Evolutionary conservation across 139 green algal genomes (phyloP).

Genomic region (Limnomonas spitsbergensis): DNA sequence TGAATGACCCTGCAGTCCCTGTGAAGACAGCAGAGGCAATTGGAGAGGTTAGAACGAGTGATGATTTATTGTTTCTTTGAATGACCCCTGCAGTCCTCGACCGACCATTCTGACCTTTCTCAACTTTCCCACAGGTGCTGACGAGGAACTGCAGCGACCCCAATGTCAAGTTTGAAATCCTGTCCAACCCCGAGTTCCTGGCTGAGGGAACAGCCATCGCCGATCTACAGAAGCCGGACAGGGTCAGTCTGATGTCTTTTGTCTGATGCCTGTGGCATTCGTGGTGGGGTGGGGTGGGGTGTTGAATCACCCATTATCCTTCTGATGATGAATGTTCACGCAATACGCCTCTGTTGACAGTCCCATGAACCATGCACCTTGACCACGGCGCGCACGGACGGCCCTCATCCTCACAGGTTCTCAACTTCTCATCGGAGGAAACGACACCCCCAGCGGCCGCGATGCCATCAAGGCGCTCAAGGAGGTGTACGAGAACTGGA

Average conservation of each 20-base stretch:
- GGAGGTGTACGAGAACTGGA: constrained; percentile 92
- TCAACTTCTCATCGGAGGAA: constrained; percentile 80
- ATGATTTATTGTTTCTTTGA: constrained; percentile 97
- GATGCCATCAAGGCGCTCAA: constrained; percentile 70
- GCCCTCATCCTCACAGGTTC: neutral
- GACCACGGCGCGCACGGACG: neutral
- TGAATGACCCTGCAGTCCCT: too few species aligned
- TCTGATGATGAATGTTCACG: too few species aligned
- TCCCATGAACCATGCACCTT: neutral
- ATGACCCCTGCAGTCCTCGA: too few species aligned
- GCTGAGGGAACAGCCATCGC: constrained; percentile 88
- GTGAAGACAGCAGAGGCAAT: too few species aligned
- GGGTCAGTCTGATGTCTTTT: too few species aligned
- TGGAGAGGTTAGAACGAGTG: too few species aligned
- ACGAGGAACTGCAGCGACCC: constrained; percentile 71
- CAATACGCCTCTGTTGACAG: neutral
- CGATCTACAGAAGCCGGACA: constrained; percentile 77
- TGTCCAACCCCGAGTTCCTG: constrained; percentile 91
- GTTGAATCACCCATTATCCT: too few species aligned
- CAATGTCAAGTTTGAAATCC: constrained; percentile 88
- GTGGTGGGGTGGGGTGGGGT: too few species aligned
- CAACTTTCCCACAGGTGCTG: constrained; percentile 56
- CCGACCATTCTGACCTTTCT: neutral
- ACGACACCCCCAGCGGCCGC: constrained; percentile 73
- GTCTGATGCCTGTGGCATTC: too few species aligned